These are phyloP conservation scores for Coemansia sp. DNA, from an alignment of 192 early-diverging fungal species.

Conservation along the genomic window DNA sequence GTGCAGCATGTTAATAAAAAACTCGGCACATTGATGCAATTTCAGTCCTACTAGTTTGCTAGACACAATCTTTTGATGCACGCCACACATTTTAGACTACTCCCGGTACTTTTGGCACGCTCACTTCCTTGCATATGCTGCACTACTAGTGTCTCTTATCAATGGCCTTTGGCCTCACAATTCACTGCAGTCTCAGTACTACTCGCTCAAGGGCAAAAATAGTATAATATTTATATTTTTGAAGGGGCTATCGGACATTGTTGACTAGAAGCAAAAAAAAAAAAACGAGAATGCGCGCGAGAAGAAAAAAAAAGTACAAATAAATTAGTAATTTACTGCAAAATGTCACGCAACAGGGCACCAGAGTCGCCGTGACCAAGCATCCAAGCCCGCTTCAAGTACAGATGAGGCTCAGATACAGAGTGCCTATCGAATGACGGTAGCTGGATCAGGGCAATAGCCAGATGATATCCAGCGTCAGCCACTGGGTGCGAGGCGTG, in stretches of 20 bases:
- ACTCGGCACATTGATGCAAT: not conserved
- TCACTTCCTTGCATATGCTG: not conserved
- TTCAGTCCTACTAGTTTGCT: conserved; percentile 4
- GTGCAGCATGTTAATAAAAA: conserved; percentile 3
- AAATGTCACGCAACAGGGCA: conserved; percentile 47
- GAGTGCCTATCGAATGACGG: conserved; percentile 46
- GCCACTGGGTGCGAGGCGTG: conserved; percentile 55
- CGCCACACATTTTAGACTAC: not conserved
- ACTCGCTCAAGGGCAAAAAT: too few relatives aligned
- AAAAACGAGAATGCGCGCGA: conserved; percentile 8
- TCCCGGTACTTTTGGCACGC: not conserved
- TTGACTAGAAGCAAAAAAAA: not conserved
- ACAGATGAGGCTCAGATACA: conserved; percentile 50
- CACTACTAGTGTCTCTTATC: not conserved
- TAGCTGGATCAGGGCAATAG: conserved; percentile 53
- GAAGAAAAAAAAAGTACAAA: conserved; percentile 14
- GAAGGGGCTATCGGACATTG: not conserved
- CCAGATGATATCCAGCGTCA: conserved; percentile 49
- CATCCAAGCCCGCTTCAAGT: conserved; percentile 55
- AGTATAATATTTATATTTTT: not conserved
- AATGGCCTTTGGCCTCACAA: not conserved
- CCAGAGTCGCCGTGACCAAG: conserved; percentile 49
- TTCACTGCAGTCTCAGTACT: too few relatives aligned
- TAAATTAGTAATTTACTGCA: conserved; percentile 24
- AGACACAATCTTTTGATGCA: conserved; percentile 3